Evolutionary conservation across 768 basidiomycete genomes (phyloP), one percentile per base, ranked within the genome.

Genomic region (Clavaria fumosa): DNA sequence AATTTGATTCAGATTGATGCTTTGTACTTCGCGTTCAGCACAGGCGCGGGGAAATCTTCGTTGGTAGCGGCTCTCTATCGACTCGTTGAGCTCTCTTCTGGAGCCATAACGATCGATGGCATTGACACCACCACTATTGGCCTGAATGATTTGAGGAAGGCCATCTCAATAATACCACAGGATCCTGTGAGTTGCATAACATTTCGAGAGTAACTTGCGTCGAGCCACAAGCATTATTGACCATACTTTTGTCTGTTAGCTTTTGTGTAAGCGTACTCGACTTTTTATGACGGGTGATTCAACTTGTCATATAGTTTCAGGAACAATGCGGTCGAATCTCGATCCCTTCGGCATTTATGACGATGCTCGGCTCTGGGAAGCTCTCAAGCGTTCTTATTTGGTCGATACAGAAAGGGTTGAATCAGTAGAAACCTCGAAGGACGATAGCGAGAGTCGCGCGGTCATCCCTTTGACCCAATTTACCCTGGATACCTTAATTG

Each of bases 31-130:
- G n/a, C n/a, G n/a, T n/a, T 23, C 43, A 70, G 73, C 48, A 89
- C 86, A 12, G 86, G 86, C 34, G 86, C 86, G 0, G 88, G 88
- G 26, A 88, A 93, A 57, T 82, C 79, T 12, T 82, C 82, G 1
- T 79, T 96, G 41, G 82, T 93, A 80, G 78, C 78, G 47, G 78
- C 84, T 4, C 62, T 95, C 0, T 91, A 78, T 58, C 74, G 88
- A 15, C 61, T 95, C 21, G 83, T 90, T 14, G 91, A 96, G 48
- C 61, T 82, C 15, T 57, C 67, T 0, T 71, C 72, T 6, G 89
- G 90, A 14, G 69, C 66, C 2, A 85, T 96, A 45, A 50, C 58
- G 17, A 72, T 93, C 42, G 89, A 93, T 53, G 84, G 69, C 4
- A 60, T 85, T n/a, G 81, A 96, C 50, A 76, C 86, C 28, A 79